phyloP scores from a whole-genome alignment of 2,329 filamentous ascomycete species.

The Penicillium sp. region DNA sequence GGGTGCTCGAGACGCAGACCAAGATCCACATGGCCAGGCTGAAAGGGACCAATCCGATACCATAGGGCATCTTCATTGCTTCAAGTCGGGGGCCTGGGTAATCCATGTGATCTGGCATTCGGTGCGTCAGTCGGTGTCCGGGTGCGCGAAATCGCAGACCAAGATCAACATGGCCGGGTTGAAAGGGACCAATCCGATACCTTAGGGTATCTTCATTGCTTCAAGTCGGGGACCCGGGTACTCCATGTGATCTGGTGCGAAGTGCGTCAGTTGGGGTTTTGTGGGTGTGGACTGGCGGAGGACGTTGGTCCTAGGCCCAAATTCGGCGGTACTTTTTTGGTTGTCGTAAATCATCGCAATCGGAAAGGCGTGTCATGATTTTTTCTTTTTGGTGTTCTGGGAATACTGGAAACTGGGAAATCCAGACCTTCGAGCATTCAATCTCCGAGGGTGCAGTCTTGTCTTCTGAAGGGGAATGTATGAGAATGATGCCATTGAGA shows the following conservation, averaged over 20 bases:
- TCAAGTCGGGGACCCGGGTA: slow-evolving; percentile 37
- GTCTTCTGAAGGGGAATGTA: slow-evolving; percentile 10
- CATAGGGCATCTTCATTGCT: slow-evolving; percentile 38
- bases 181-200: slow-evolving; percentile 39
- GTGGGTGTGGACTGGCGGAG: slow-evolving; percentile 12
- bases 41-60: slow-evolving; percentile 39
- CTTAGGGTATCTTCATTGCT: slow-evolving; percentile 38
- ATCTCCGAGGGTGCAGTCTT: slow-evolving; percentile 27
- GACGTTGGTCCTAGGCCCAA: slow-evolving; percentile 9
- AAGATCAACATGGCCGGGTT: slow-evolving; percentile 32
- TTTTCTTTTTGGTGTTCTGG: slow-evolving; percentile 12
- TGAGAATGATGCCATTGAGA: slow-evolving; percentile 10
- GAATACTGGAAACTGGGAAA: slow-evolving; percentile 5
- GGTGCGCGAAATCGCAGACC: slow-evolving; percentile 22
- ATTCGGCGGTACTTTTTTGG: slow-evolving; percentile 14
- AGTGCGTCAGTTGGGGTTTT: slow-evolving; percentile 12
- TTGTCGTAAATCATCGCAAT: slow-evolving; percentile 20
- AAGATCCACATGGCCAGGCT: slow-evolving; percentile 31
- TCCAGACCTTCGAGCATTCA: slow-evolving; percentile 9
- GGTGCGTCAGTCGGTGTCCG: slow-evolving; percentile 12
- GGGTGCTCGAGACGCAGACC: slow-evolving; percentile 21
- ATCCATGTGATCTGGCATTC: slow-evolving; percentile 30
- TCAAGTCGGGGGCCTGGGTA: slow-evolving; percentile 36
- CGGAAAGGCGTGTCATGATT: slow-evolving; percentile 12
- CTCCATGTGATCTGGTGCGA: slow-evolving; percentile 30